phyloP scores from a whole-genome alignment of 2,329 filamentous ascomycete genomes.

The Talaromyces sp. region DNA sequence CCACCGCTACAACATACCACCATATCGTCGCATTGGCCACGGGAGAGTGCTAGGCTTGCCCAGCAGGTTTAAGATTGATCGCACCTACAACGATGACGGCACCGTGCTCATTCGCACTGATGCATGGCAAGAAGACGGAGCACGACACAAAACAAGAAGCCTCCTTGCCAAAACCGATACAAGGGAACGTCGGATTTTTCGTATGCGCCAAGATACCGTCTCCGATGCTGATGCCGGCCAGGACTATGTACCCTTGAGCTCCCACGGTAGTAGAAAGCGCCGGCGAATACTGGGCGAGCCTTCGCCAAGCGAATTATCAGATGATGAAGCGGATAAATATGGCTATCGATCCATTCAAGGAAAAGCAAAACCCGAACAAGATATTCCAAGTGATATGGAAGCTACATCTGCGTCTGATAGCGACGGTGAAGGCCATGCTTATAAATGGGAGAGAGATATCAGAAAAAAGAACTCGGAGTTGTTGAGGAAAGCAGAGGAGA shows the following conservation, averaged over 20 bases:
- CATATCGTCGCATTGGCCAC: constrained; percentile 63
- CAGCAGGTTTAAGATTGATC: constrained; percentile 60
- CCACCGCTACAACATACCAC: constrained; percentile 66
- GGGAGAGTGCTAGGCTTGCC: constrained; percentile 67
- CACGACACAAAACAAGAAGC: constrained; percentile 43
- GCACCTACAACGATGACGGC: constrained; percentile 46
- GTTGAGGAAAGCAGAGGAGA: constrained; percentile 57
- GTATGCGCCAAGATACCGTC: constrained; percentile 19
- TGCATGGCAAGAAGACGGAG: constrained; percentile 33
- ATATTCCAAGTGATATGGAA: constrained; percentile 45
- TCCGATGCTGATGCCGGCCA: constrained; percentile 18
- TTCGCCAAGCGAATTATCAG: constrained; percentile 15
- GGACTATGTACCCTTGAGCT: constrained; percentile 30
- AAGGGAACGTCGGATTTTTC: constrained; percentile 19
- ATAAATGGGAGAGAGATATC: constrained; percentile 41
- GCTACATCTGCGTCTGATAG: constrained; percentile 46
- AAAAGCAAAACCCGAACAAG: constrained; percentile 49
- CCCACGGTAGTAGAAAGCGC: constrained; percentile 31
- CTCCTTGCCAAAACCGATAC: constrained; percentile 26
- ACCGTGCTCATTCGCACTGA: constrained; percentile 31
- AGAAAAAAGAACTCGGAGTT: constrained; percentile 49
- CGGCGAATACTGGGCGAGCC: constrained; percentile 28
- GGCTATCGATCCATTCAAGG: constrained; percentile 63
- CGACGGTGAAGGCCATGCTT: constrained; percentile 32
- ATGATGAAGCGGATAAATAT: constrained; percentile 47